These are phyloP conservation scores for Tricholoma saponaceum DNA, from an alignment of 768 basidiomycete genomes.

Conservation along the genomic window DNA sequence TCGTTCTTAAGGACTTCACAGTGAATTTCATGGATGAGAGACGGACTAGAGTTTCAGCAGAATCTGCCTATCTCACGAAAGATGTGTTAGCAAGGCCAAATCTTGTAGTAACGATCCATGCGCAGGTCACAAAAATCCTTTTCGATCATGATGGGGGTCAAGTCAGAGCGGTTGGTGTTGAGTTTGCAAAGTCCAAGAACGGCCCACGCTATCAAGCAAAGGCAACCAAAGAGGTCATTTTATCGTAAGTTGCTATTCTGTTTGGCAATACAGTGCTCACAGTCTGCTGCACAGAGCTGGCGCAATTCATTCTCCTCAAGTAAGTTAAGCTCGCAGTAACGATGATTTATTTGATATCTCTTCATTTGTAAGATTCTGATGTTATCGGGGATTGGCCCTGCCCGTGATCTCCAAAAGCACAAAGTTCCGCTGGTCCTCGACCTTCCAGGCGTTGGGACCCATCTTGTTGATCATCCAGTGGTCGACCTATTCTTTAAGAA, in stretches of 20 bases:
- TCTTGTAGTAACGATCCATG: neutral
- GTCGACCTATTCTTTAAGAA: slow-evolving; percentile 53
- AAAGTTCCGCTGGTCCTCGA: slow-evolving; percentile 19
- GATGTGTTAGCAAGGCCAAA: neutral
- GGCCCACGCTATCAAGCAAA: neutral
- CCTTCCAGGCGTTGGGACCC: slow-evolving; percentile 69
- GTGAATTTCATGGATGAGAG: neutral
- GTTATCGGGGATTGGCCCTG: neutral
- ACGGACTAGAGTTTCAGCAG: neutral
- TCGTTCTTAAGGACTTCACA: neutral
- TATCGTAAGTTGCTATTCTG: neutral
- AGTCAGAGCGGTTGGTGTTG: neutral
- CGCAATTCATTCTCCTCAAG: neutral
- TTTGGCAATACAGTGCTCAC: neutral
- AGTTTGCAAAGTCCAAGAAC: neutral
- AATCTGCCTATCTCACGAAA: neutral
- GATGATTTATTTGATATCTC: neutral
- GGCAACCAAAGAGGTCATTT: neutral
- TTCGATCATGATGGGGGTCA: neutral
- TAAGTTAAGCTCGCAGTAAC: neutral
- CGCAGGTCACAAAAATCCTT: neutral
- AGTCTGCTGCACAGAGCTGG: neutral
- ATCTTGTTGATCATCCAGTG: slow-evolving; percentile 70
- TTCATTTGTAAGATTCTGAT: neutral
- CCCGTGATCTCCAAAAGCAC: neutral